A percentile compares a stretch with the other conserved stretches of the same genome.
Evolutionary conservation across 2,329 filamentous ascomycete species (phyloP).

Genomic region (Sclerotiophoma versabilis): DNA sequence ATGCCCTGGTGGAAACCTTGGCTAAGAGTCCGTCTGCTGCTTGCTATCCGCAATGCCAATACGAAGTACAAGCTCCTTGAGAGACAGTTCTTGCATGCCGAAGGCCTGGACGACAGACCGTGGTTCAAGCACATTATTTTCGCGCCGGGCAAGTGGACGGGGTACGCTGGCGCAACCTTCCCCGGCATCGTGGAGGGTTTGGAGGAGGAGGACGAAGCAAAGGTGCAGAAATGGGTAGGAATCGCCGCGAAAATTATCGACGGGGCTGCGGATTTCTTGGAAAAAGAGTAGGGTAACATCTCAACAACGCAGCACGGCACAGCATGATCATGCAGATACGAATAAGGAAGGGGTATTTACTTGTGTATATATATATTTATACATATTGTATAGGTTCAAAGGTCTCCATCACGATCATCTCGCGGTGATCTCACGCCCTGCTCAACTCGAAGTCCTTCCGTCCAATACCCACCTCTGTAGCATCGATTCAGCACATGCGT

Average conservation of each 20-base stretch:
- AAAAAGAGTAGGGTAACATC: constrained; percentile 30
- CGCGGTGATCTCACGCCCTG: no score
- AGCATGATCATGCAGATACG: no score
- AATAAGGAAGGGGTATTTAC: no score
- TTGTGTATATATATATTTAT: no score
- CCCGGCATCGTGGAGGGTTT: constrained; percentile 70
- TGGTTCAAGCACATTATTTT: constrained; percentile 98
- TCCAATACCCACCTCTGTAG: no score
- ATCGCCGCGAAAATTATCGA: constrained; percentile 49
- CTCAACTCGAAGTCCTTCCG: no score
- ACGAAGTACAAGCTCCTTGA: constrained; percentile 85
- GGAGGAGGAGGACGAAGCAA: constrained; percentile 55
- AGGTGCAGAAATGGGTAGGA: constrained; percentile 52
- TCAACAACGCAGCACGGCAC: no score
- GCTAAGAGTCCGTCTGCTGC: constrained; percentile 69
- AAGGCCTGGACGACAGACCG: constrained; percentile 76
- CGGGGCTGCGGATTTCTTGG: constrained; percentile 46
- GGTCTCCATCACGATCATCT: no score
- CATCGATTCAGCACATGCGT: no score
- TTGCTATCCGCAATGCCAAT: constrained; percentile 73
- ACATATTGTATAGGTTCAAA: no score
- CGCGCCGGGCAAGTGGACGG: constrained; percentile 89
- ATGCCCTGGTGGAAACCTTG: constrained; percentile 83
- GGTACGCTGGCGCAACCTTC: constrained; percentile 78
- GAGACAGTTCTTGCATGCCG: constrained; percentile 76